Base-by-base conservation (phyloP, 2,329 filamentous ascomycete genomes). In the Chrysosporium queenslandicum region DNA sequence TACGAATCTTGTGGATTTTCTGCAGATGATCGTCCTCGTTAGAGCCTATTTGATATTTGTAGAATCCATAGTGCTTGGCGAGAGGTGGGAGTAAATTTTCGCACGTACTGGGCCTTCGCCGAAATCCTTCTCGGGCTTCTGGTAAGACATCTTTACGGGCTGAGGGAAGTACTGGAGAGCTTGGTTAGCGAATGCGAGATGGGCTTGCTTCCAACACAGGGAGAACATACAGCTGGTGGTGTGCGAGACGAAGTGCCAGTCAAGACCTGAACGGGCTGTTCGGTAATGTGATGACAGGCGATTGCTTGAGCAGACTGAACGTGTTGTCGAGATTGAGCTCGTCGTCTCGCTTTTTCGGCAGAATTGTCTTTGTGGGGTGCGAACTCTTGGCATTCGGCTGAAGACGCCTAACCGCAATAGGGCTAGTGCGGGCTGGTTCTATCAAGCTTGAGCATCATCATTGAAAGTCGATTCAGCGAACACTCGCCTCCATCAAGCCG, bases 1-100 rank as follows among this genome's bases (percentile, higher is more conserved):
- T 96, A 73, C 91, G 87, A 82, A 94, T 94, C 79, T 90, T 89
- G 85, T 94, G 88, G 79, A 86, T 85, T 84, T 94, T 94, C 82
- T 85, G 32, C 27, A 14, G 4, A 34, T 12, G 36, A 41, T 16
- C 14, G 18, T 2, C 11, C 25, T 23, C 14, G 18, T 50, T 50
- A 25, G 40, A 39, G 21, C 2, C 1, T n/a, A n/a, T n/a, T n/a
- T n/a, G n/a, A n/a, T n/a, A n/a, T n/a, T n/a, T n/a, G n/a, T n/a
- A n/a, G n/a, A n/a, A n/a, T n/a, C n/a, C n/a, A n/a, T n/a, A n/a
- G n/a, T n/a, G n/a, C n/a, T n/a, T n/a, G n/a, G n/a, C n/a, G n/a
- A n/a, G n/a, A n/a, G n/a, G n/a, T n/a, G n/a, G n/a, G n/a, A n/a
- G n/a, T n/a, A n/a, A n/a, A 16, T 23, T 43, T 45, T 34, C 14